A percentile compares a stretch with the other conserved stretches of the same genome.
These are phyloP conservation scores for Daldinia eschscholtzii DNA, from an alignment of 2,329 filamentous ascomycete species.

Conservation along the genomic window DNA sequence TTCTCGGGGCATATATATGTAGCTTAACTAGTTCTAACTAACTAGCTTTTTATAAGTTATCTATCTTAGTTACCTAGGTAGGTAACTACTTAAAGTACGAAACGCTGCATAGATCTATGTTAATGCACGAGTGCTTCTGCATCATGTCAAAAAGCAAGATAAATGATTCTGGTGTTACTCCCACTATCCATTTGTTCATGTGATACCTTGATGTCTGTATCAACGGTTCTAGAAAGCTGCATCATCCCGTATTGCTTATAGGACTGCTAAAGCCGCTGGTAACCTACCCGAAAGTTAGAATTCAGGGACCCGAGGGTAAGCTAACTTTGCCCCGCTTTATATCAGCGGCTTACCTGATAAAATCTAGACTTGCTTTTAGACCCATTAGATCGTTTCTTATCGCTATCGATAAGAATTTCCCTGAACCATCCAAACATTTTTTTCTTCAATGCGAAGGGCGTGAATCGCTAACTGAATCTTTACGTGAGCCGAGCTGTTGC, in stretches of 20 bases:
- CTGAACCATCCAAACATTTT: conserved; percentile 28
- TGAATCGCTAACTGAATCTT: conserved; percentile 20
- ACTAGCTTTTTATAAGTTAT: not conserved
- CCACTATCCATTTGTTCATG: not conserved
- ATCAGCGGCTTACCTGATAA: not conserved
- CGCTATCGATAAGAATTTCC: conserved; percentile 38
- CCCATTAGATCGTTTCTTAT: conserved; percentile 23
- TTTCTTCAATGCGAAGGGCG: conserved; percentile 22
- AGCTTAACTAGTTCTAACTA: not conserved
- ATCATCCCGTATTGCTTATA: not conserved
- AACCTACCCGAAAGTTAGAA: conserved; percentile 33
- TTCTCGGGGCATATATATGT: not conserved
- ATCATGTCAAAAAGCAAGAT: not conserved
- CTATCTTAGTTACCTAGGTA: too few species aligned
- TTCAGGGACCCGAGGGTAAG: conserved; percentile 19
- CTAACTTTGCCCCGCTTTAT: conserved; percentile 11
- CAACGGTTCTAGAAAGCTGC: not conserved
- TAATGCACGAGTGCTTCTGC: not conserved
- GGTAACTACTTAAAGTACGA: not conserved
- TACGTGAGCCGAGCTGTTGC: conserved; percentile 15
- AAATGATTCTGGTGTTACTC: not conserved
- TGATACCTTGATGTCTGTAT: not conserved
- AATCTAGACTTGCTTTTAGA: not conserved
- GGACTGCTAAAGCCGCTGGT: conserved; percentile 34
- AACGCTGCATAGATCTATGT: not conserved